Percentiles rank a stretch among this genome's conserved stretches.
phyloP scores from a whole-genome alignment of 495 filamentous ascomycete species.

The Lophium mytilinum region DNA sequence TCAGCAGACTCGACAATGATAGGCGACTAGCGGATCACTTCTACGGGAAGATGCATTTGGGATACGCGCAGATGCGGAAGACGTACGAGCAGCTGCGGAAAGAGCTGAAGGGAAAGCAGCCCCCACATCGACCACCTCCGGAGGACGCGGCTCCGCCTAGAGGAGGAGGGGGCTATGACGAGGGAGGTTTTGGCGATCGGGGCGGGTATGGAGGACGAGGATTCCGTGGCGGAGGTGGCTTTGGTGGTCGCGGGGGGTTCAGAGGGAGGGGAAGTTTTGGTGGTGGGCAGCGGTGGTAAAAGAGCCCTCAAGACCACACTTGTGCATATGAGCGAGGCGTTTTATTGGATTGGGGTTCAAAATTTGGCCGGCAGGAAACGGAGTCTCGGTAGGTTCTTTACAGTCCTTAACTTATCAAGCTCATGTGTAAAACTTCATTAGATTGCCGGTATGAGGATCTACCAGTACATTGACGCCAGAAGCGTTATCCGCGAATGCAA shows the following conservation, averaged over 20 bases:
- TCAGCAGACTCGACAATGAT: constrained; percentile 88
- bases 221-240: constrained; percentile 18
- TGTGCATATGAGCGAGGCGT: background rate
- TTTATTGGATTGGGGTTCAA: background rate
- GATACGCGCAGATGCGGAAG: constrained; percentile 95
- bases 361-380: no score
- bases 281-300: constrained; percentile 2
- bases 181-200: constrained; percentile 16
- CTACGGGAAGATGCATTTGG: constrained; percentile 98
- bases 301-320: background rate
- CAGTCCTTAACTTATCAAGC: no score
- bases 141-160: constrained; percentile 13
- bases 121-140: constrained; percentile 46
- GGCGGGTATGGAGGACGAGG: constrained; percentile 20
- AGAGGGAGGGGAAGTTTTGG: constrained; percentile 22
- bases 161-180: constrained; percentile 11
- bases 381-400: no score
- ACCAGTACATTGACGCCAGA: no score
- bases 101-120: constrained; percentile 67
- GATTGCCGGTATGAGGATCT: no score
- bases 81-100: constrained; percentile 76
- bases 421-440: no score
- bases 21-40: constrained; percentile 91
- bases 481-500: no score
- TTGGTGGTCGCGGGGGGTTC: constrained; percentile 22